Evolutionary conservation across 306 rosid species (phyloP).

Genomic region (Potentilla sterilis): DNA sequence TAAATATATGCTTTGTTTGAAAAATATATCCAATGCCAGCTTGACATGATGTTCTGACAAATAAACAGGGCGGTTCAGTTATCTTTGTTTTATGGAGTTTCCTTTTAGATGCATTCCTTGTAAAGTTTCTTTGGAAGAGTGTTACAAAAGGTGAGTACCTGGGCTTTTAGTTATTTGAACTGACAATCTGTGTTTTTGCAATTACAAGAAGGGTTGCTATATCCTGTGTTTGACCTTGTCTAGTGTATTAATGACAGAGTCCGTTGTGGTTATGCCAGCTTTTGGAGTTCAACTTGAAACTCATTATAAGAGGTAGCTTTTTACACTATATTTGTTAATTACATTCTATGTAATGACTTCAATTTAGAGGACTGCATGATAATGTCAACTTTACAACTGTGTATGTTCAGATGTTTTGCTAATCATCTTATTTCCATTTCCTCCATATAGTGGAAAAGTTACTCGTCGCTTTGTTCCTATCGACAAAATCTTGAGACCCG

Average conservation of each 20-base stretch:
- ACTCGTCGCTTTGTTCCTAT: slow-evolving; percentile 63
- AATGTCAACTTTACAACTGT: neutral
- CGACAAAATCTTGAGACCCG: slow-evolving; percentile 75
- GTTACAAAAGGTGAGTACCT: slow-evolving; percentile 63
- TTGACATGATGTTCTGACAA: slow-evolving; percentile 7
- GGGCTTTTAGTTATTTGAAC: slow-evolving; percentile 21
- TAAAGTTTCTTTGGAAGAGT: slow-evolving; percentile 57
- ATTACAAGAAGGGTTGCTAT: slow-evolving; percentile 6
- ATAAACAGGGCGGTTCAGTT: slow-evolving; percentile 54
- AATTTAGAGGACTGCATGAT: neutral
- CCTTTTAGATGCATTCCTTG: slow-evolving; percentile 51
- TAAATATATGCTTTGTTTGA: neutral
- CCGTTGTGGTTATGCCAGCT: slow-evolving; percentile 80
- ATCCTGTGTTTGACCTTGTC: neutral
- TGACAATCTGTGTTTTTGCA: slow-evolving; percentile 6
- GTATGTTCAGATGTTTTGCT: slow-evolving; percentile 7
- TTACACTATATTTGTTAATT: neutral
- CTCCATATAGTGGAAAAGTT: slow-evolving; percentile 59
- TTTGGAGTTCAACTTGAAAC: slow-evolving; percentile 95
- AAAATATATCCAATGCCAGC: neutral
- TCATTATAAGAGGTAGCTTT: slow-evolving; percentile 57
- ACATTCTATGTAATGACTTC: neutral
- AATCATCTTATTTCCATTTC: neutral
- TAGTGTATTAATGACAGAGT: slow-evolving; percentile 48
- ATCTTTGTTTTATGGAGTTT: slow-evolving; percentile 49